Conservation (phyloP, 139 green algal genomes). For the Chlamydomonas applanata region DNA sequence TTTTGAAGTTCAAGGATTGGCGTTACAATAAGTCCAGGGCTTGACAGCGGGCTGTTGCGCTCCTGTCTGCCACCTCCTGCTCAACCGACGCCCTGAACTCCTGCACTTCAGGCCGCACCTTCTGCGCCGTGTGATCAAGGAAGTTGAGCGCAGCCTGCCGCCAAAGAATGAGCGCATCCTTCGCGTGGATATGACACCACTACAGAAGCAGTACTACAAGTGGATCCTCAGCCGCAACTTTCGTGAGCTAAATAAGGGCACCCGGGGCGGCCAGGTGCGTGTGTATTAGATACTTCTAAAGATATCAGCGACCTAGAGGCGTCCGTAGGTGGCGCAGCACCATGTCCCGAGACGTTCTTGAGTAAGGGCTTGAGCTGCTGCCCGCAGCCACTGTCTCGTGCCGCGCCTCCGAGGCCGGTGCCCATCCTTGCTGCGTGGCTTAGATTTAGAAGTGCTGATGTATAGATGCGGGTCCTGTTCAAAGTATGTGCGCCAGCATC, state of each 20-base stretch:
- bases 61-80: conserved; percentile 68
- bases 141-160: conserved; percentile 86
- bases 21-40: not conserved
- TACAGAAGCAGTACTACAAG: conserved; percentile 96
- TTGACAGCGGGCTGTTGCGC: not conserved
- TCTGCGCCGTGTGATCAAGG: conserved; percentile 91
- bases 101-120: conserved; percentile 65
- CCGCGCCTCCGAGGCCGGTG: not conserved
- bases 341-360: too few relatives aligned
- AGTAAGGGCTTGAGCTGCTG: too few relatives aligned
- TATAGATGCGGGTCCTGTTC: conserved; percentile 8
- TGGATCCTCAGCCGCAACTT: conserved; percentile 95
- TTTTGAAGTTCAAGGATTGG: too few relatives aligned
- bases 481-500: too few relatives aligned
- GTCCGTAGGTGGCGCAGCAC: not conserved
- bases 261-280: conserved; percentile 23
- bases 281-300: not conserved
- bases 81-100: conserved; percentile 52
- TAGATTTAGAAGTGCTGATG: not conserved
- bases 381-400: not conserved
- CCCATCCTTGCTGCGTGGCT: not conserved
- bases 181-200: conserved; percentile 87
- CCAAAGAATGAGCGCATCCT: conserved; percentile 92
- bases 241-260: conserved; percentile 89
- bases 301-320: not conserved